Base-by-base conservation (phyloP, 805 yeast genomes). In the Schizosaccharomyces osmophilus region DNA sequence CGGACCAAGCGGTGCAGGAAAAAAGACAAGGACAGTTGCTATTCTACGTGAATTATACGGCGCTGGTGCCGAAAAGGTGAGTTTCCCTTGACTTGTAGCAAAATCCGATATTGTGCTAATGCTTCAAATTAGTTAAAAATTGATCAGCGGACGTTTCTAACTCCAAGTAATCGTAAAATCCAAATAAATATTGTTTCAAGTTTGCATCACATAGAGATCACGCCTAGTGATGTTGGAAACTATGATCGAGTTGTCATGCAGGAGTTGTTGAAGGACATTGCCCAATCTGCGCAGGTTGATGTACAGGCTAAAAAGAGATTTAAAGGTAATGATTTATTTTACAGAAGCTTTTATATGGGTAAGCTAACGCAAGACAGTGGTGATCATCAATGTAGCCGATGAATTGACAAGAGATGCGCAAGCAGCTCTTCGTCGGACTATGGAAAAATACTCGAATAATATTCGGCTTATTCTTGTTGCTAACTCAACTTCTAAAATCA, bases 1-100 rank as follows among this genome's bases (percentile, higher is more conserved):
- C 69, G 99, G 99, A 0, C 97, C 98, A 1, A 82, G 88, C 45
- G 99, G 99, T 4, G 87, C 95, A 17, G 99, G 99, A 63, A 93
- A 93, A 70, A 94, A 93, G 74, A 93, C 98, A 9, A 79, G 98
- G 65, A 85, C 88, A 6, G 78, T 87, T 71, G 82, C 94, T 5
- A 77, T 94, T 1, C 73, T 93, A 61, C 77, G 81, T 62, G 87
- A 87, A 66, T 76, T 93, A 43, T 93, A 83, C 68, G 97, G 97
- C 0, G 71, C 84, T 2, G 84, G 84, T 61, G 87, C 86, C 22
- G 89, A 85, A 65, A 85, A 82, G 62, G 62, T 60, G 6, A 19
- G 57, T 48, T 57, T n/a, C 24, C 11, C 13, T 43, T 9, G 9
- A 39, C 31, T 55, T 55, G 22, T 55, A 4, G 24, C 39, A 26